Evolutionary conservation across 805 yeast species (phyloP).

Genomic region (Zygosaccharomyces gambellarensis): DNA sequence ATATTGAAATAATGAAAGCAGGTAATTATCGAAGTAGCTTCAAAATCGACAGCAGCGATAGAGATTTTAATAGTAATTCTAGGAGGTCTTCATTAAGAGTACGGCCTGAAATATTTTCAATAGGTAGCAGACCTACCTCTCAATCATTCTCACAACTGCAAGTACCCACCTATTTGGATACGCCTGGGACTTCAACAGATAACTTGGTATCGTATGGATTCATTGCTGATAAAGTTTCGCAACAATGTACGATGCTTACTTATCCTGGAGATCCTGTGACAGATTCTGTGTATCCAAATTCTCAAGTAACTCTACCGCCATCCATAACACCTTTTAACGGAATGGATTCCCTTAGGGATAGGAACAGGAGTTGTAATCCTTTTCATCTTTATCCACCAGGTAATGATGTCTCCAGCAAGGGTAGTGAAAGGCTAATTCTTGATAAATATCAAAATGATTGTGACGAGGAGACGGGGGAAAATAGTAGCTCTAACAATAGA

Average conservation of each 20-base stretch:
- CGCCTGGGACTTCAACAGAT: not conserved
- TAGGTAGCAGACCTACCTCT: not conserved
- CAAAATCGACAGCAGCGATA: not conserved
- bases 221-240: constrained; percentile 1
- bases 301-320: not conserved
- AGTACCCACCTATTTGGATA: not conserved
- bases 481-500: not conserved
- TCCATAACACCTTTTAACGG: not conserved
- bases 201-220: not conserved
- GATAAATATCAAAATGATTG: not conserved
- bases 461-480: not conserved
- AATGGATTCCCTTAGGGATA: not conserved
- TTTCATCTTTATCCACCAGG: not conserved
- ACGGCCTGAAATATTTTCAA: not conserved
- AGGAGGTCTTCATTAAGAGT: not conserved
- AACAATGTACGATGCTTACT: constrained; percentile 1
- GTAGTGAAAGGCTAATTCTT: not conserved
- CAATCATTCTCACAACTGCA: not conserved
- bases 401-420: not conserved
- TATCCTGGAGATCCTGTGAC: constrained; percentile 2
- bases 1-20: too few species aligned
- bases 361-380: not conserved
- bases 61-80: not conserved
- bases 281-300: not conserved
- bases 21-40: not conserved